Evolutionary conservation across 208 protist genomes (phyloP).

Genomic region (Wallacemonas sp.): DNA sequence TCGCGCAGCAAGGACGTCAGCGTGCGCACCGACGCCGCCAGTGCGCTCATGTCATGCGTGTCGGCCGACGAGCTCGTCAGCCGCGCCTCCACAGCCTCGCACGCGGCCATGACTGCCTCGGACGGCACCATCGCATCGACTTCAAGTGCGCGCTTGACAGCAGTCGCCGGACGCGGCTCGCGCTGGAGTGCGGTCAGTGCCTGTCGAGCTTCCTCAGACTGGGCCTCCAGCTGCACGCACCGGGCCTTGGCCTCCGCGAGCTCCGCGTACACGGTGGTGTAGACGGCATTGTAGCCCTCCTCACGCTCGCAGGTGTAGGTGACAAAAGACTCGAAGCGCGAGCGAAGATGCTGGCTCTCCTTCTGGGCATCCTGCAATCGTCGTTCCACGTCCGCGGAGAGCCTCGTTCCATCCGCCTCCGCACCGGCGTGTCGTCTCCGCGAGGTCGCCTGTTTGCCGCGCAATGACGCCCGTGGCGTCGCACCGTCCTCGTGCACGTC

Average conservation of each 20-base stretch:
- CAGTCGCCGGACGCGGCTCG: neutral
- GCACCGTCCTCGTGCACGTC: no score
- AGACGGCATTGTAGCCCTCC: slow-evolving; percentile 63
- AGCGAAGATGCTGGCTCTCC: slow-evolving; percentile 36
- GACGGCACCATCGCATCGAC: no score
- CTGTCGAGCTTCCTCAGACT: slow-evolving; percentile 26
- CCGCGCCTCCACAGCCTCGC: neutral
- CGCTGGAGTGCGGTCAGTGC: neutral
- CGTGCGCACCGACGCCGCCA: neutral
- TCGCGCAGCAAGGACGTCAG: neutral
- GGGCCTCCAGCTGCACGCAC: slow-evolving; percentile 37
- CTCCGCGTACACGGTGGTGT: slow-evolving; percentile 44
- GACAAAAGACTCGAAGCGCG: slow-evolving; percentile 72
- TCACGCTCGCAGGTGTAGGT: slow-evolving; percentile 66
- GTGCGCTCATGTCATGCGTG: neutral
- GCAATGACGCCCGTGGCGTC: no score
- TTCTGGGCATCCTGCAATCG: slow-evolving; percentile 16
- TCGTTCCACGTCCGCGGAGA: slow-evolving; percentile 31
- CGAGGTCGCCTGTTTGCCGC: no score
- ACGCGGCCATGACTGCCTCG: neutral
- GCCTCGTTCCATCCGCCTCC: no score
- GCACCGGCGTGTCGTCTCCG: no score
- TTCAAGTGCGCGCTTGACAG: no score
- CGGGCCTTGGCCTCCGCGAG: slow-evolving; percentile 41
- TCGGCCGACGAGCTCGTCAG: no score